Evolutionary conservation across 1,284 basidiomycete genomes (phyloP).

Genomic region (Pseudozyma sp.): DNA sequence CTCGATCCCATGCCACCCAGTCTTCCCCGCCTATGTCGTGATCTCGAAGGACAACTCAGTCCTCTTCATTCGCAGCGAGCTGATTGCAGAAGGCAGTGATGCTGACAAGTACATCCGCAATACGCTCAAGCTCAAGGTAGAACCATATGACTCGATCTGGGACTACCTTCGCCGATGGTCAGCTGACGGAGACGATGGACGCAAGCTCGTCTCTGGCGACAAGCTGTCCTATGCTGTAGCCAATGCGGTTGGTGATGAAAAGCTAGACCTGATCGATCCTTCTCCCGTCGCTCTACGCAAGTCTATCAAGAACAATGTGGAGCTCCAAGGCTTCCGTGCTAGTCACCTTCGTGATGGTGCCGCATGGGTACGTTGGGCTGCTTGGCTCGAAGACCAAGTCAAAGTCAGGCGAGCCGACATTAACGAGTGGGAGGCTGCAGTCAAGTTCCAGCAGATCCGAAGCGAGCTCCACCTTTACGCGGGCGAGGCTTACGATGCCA

Average conservation of each 20-base stretch:
- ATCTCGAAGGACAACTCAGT: constrained; percentile 33
- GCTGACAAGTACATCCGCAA: constrained; percentile 43
- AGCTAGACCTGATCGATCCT: constrained; percentile 27
- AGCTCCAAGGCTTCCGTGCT: constrained; percentile 58
- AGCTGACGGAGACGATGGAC: constrained; percentile 17
- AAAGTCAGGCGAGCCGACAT: constrained; percentile 34
- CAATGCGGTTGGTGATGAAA: constrained; percentile 54
- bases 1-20: constrained; percentile 62
- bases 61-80: constrained; percentile 53
- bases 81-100: constrained; percentile 33
- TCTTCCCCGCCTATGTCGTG: constrained; percentile 63
- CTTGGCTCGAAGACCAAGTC: constrained; percentile 66
- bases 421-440: constrained; percentile 60
- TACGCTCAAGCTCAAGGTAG: constrained; percentile 35
- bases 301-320: constrained; percentile 61
- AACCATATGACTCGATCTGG: constrained; percentile 51
- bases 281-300: constrained; percentile 60
- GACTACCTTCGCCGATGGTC: constrained; percentile 44
- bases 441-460: constrained; percentile 45
- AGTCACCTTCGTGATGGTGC: constrained; percentile 65
- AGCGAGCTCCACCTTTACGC: constrained; percentile 51
- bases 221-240: constrained; percentile 58
- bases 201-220: constrained; percentile 52
- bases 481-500: constrained; percentile 65
- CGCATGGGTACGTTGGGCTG: constrained; percentile 65